Evolutionary conservation across 2,329 filamentous ascomycete species (phyloP).

Genomic region (Botrytis galanthina): DNA sequence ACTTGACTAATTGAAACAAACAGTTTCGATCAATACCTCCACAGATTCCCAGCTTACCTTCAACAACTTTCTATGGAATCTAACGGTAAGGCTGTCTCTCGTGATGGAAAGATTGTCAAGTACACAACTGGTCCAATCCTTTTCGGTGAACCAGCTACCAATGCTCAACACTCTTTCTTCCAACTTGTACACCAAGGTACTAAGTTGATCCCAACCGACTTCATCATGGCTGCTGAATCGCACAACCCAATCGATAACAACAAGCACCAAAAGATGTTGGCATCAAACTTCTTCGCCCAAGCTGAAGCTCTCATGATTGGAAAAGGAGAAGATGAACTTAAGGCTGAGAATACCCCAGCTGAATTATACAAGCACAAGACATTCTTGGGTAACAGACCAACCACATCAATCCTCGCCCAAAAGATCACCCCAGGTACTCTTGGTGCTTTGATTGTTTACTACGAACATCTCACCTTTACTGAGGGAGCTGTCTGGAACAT

Average conservation of each 20-base stretch:
- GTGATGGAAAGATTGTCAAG: constrained; percentile 85
- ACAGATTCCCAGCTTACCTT: constrained; percentile 97
- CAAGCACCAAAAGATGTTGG: constrained; percentile 94
- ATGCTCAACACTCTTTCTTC: constrained; percentile 99
- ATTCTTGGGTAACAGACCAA: constrained; percentile 95
- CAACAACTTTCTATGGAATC: constrained; percentile 99
- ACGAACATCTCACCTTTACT: constrained; percentile 97
- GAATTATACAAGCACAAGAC: constrained; percentile 96
- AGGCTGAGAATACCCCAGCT: constrained; percentile 69
- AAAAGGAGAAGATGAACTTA: constrained; percentile 78
- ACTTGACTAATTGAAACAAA: constrained; percentile 41
- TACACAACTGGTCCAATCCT: constrained; percentile 96
- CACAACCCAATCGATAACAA: constrained; percentile 94
- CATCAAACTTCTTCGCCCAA: constrained; percentile 88
- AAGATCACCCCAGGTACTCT: constrained; percentile 93
- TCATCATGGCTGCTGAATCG: constrained; percentile 92
- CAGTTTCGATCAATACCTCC: constrained; percentile 97
- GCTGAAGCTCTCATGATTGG: constrained; percentile 88
- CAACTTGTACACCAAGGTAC: constrained; percentile 98
- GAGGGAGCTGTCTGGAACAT: constrained; percentile 99
- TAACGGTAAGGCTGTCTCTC: constrained; percentile 95
- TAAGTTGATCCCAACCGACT: constrained; percentile 97
- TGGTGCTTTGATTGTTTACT: constrained; percentile 95
- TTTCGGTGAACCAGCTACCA: constrained; percentile 97
- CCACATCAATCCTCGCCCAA: constrained; percentile 86